phyloP scores from a whole-genome alignment of 495 filamentous ascomycete genomes.

The Neurospora discreta region DNA sequence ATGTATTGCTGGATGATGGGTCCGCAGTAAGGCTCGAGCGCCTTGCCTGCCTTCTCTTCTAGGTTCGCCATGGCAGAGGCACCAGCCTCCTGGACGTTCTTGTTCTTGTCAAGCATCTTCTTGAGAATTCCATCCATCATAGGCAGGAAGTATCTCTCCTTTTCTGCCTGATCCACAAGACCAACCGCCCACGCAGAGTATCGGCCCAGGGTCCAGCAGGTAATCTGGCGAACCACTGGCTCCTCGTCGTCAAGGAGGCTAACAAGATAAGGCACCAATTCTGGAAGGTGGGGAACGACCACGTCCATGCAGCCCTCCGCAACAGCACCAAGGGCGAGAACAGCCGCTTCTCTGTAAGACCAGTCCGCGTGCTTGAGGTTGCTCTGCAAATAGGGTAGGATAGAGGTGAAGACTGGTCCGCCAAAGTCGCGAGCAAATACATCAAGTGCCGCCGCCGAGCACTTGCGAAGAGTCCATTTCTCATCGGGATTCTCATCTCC shows the following conservation, averaged over 20 bases:
- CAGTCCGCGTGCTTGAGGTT: slow-evolving; percentile 84
- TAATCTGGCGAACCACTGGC: slow-evolving; percentile 93
- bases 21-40: slow-evolving; percentile 71
- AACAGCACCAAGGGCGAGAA: slow-evolving; percentile 88
- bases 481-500: slow-evolving; percentile 76
- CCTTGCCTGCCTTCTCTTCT: slow-evolving; percentile 80
- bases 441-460: slow-evolving; percentile 91
- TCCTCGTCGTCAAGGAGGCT: slow-evolving; percentile 74
- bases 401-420: slow-evolving; percentile 75
- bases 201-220: slow-evolving; percentile 91
- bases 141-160: slow-evolving; percentile 74
- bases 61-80: slow-evolving; percentile 94
- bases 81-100: slow-evolving; percentile 93
- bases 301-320: slow-evolving; percentile 89
- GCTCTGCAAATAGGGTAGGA: slow-evolving; percentile 82
- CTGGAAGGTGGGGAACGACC: slow-evolving; percentile 81
- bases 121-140: slow-evolving; percentile 95
- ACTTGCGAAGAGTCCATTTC: slow-evolving; percentile 93
- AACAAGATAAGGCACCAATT: slow-evolving; percentile 84
- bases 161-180: slow-evolving; percentile 51
- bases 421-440: slow-evolving; percentile 88
- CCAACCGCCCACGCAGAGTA: slow-evolving; percentile 91
- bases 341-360: slow-evolving; percentile 88
- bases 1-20: slow-evolving; percentile 92
- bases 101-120: slow-evolving; percentile 93